Conservation (phyloP, 306 rosid genomes). For the Rosa lucieae region DNA sequence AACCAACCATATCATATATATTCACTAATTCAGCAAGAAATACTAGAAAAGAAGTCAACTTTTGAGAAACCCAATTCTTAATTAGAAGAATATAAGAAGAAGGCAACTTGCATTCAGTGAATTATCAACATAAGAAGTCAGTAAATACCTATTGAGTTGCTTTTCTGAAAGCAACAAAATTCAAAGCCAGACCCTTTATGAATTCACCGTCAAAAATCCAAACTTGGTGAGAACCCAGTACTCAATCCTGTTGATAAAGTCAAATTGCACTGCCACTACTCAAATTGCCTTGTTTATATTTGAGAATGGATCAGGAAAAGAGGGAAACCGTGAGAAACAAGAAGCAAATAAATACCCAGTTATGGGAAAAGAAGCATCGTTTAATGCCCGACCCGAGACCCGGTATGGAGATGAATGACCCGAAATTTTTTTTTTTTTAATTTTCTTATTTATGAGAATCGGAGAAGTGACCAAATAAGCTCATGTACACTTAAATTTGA, state of each 20-base stretch:
- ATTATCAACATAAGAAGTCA: not conserved
- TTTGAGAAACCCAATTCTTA: not conserved
- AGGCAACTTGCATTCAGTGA: not conserved
- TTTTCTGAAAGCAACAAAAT: not conserved
- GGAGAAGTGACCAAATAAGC: no score
- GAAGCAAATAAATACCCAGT: no score
- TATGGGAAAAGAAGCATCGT: no score
- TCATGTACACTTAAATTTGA: no score
- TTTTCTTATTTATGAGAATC: no score
- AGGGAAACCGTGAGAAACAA: not conserved
- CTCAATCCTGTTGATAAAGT: not conserved
- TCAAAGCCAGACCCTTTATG: not conserved
- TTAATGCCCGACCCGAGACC: no score
- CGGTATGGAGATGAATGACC: no score
- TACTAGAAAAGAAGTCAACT: not conserved
- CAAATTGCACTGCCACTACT: not conserved
- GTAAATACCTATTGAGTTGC: not conserved
- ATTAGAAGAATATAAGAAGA: not conserved
- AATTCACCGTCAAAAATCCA: not conserved
- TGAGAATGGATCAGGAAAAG: not conserved
- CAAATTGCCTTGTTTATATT: not conserved
- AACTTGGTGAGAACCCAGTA: not conserved
- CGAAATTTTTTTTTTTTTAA: no score
- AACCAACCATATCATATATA: not conserved
- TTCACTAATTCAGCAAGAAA: not conserved